Conservation (phyloP, 495 filamentous ascomycete genomes). For the Melanomma pulvis-pyrius region DNA sequence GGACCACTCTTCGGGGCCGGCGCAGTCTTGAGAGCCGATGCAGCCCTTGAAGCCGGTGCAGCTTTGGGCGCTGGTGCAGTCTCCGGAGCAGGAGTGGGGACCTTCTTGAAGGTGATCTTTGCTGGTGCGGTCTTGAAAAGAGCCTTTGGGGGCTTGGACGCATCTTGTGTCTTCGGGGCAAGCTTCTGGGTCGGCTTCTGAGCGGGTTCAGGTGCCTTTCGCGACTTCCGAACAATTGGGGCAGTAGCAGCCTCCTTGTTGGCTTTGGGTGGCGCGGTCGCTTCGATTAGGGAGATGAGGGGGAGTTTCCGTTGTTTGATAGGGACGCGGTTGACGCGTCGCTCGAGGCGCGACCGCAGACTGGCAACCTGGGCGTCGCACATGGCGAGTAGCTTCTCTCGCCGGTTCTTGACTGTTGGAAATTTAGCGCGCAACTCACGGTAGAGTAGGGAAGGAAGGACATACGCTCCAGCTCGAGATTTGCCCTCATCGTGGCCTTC, state of each 20-base stretch:
- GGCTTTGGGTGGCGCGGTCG: slow-evolving; percentile 46
- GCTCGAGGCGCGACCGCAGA: slow-evolving; percentile 83
- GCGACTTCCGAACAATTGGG: no score
- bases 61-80: background rate
- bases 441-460: background rate
- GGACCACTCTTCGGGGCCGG: slow-evolving; percentile 16
- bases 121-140: slow-evolving; percentile 10
- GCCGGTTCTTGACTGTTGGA: slow-evolving; percentile 84
- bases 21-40: background rate
- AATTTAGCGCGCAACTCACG: background rate
- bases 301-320: slow-evolving; percentile 73
- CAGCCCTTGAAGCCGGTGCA: background rate
- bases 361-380: slow-evolving; percentile 86
- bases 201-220: no score
- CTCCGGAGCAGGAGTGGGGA: background rate
- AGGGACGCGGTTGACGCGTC: slow-evolving; percentile 93
- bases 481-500: slow-evolving; percentile 72
- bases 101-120: background rate
- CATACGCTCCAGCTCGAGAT: slow-evolving; percentile 87
- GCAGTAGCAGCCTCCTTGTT: slow-evolving; percentile 15
- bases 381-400: slow-evolving; percentile 85
- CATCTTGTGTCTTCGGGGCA: slow-evolving; percentile 40
- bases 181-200: slow-evolving; percentile 26
- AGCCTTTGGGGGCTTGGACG: no score
- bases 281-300: slow-evolving; percentile 78